Evolutionary conservation across 257 asterid species (phyloP).

Genomic region (Nemophila menziesii): DNA sequence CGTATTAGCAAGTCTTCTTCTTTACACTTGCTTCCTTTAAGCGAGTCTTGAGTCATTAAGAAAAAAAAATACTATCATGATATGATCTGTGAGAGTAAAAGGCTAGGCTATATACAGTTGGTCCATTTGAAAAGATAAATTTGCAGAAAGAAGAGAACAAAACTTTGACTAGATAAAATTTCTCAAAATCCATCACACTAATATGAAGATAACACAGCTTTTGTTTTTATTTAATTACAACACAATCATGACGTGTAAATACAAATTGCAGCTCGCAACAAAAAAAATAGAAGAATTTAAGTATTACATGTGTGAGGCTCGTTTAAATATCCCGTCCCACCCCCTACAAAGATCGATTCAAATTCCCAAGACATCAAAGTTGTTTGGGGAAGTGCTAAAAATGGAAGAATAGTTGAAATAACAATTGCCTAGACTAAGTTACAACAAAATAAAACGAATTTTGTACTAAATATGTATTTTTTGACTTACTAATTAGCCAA

Average conservation of each 20-base stretch:
- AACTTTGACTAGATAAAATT: background rate
- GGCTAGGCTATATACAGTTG: background rate
- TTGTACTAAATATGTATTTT: background rate
- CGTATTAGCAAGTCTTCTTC: too few species aligned
- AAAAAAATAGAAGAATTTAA: too few species aligned
- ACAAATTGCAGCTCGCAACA: background rate
- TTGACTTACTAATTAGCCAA: background rate
- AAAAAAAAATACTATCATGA: too few species aligned
- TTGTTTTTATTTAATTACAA: background rate
- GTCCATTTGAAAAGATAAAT: background rate
- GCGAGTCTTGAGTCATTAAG: too few species aligned
- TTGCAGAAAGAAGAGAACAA: background rate
- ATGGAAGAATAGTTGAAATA: background rate
- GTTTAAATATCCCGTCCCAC: too few species aligned
- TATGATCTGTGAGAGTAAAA: too few species aligned
- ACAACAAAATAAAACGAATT: background rate
- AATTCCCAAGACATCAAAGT: too few species aligned
- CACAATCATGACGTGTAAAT: background rate
- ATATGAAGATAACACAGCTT: background rate
- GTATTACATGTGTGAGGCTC: too few species aligned
- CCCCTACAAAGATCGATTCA: too few species aligned
- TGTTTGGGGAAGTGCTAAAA: background rate
- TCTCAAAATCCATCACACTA: background rate
- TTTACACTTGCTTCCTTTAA: too few species aligned
- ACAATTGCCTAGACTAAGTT: background rate